Conservation (phyloP, 495 filamentous ascomycete genomes). For the Penicillium pulvis region DNA sequence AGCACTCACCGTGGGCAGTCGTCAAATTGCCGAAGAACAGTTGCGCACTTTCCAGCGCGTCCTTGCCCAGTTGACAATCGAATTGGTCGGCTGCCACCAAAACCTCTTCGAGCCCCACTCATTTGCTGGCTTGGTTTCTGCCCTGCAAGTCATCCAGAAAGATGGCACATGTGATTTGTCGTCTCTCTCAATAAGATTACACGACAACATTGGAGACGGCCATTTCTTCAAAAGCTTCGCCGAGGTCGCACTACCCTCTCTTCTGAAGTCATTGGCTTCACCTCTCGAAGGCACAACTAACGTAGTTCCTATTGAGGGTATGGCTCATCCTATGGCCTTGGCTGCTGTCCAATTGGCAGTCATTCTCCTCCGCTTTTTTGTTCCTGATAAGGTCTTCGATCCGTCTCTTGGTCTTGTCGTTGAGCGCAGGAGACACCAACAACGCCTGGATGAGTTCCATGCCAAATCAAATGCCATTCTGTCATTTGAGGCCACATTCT, state of each 20-base stretch:
- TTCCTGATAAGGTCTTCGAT: slow-evolving; percentile 84
- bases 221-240: slow-evolving; percentile 43
- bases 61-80: slow-evolving; percentile 49
- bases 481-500: slow-evolving; percentile 65
- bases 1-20: slow-evolving; percentile 49
- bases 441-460: slow-evolving; percentile 55
- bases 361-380: slow-evolving; percentile 68
- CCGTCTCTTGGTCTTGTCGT: slow-evolving; percentile 78
- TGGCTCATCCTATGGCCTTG: slow-evolving; percentile 29
- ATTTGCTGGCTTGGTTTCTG: slow-evolving; percentile 27
- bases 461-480: slow-evolving; percentile 61
- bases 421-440: slow-evolving; percentile 64
- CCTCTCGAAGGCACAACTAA: slow-evolving; percentile 3
- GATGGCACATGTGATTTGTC: slow-evolving; percentile 12
- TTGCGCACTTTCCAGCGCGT: slow-evolving; percentile 47
- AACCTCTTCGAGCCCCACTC: slow-evolving; percentile 39
- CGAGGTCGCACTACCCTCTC: slow-evolving; percentile 33
- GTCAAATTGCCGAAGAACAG: slow-evolving; percentile 50
- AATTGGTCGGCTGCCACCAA: slow-evolving; percentile 48
- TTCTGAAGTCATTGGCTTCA: slow-evolving; percentile 31
- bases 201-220: slow-evolving; percentile 25
- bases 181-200: slow-evolving; percentile 18
- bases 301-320: slow-evolving; percentile 10
- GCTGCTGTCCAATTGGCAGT: slow-evolving; percentile 43
- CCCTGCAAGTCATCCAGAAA: slow-evolving; percentile 30